Evolutionary conservation across 2,329 filamentous ascomycete genomes (phyloP).

Genomic region (Cytospora schulzeri): DNA sequence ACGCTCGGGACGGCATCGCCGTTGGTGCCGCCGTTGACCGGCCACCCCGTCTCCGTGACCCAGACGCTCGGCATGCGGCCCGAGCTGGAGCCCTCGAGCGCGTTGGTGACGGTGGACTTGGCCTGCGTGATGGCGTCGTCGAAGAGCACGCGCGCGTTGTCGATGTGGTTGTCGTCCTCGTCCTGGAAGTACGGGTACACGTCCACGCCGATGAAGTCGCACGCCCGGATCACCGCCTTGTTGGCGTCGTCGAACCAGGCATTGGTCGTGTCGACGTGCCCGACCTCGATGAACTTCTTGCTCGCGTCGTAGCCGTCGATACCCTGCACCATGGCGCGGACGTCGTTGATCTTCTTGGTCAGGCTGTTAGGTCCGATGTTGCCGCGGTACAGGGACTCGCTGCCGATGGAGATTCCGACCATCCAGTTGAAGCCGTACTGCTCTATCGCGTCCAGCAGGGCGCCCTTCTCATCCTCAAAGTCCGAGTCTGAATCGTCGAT

Average conservation of each 20-base stretch:
- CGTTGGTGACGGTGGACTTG: conserved; percentile 55
- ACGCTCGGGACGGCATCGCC: conserved; percentile 64
- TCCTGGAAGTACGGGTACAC: conserved; percentile 84
- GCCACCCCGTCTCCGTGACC: conserved; percentile 90
- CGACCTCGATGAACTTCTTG: conserved; percentile 61
- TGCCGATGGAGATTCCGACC: conserved; percentile 84
- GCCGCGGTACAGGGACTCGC: conserved; percentile 85
- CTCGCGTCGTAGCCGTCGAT: conserved; percentile 47
- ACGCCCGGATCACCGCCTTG: conserved; percentile 65
- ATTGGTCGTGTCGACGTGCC: conserved; percentile 90
- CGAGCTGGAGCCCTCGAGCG: conserved; percentile 32
- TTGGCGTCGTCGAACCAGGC: conserved; percentile 75
- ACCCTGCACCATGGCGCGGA: conserved; percentile 62
- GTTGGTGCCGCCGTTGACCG: conserved; percentile 66
- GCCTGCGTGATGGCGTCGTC: conserved; percentile 57
- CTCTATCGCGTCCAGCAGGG: conserved; percentile 68
- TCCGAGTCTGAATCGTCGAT: conserved; percentile 70
- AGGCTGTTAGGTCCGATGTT: conserved; percentile 57
- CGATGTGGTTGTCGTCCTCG: conserved; percentile 66
- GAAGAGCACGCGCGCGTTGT: conserved; percentile 68
- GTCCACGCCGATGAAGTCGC: conserved; percentile 83
- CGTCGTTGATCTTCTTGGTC: conserved; percentile 69
- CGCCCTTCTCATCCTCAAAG: conserved; percentile 73
- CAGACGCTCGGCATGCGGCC: conserved; percentile 69
- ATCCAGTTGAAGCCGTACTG: conserved; percentile 70